Conservation (phyloP, 164 flowering plant genomes). For the Hamamelis virginiana region DNA sequence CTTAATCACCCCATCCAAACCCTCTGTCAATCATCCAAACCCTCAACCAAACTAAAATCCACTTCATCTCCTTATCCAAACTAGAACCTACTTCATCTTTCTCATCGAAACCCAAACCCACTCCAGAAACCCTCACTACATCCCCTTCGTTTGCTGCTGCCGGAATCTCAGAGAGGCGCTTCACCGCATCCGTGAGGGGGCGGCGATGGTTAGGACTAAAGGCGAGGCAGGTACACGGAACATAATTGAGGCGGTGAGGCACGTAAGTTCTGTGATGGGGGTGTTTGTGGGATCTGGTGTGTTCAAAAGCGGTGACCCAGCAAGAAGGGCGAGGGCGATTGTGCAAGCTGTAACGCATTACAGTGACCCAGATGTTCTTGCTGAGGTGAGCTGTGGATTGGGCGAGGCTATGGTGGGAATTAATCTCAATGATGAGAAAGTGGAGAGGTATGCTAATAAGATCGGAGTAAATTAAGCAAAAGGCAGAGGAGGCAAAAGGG, state of each 20-base stretch:
- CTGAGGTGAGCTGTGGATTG: slow-evolving; percentile 69
- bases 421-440: slow-evolving; percentile 58
- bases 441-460: slow-evolving; percentile 70
- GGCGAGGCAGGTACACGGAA: slow-evolving; percentile 82
- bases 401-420: slow-evolving; percentile 81
- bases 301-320: slow-evolving; percentile 73
- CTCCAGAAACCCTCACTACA: too few species aligned
- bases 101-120: too few species aligned
- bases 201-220: slow-evolving; percentile 74
- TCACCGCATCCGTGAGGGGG: slow-evolving; percentile 64
- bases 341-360: slow-evolving; percentile 79
- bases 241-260: slow-evolving; percentile 68
- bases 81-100: too few species aligned
- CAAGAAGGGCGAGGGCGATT: slow-evolving; percentile 56
- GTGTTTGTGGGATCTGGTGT: slow-evolving; percentile 77
- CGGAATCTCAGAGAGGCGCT: slow-evolving; percentile 68
- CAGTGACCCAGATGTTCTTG: slow-evolving; percentile 62
- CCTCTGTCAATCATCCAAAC: too few species aligned
- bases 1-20: too few species aligned
- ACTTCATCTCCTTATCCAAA: too few species aligned
- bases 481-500: neutral
- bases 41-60: too few species aligned
- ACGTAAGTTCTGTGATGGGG: slow-evolving; percentile 73
- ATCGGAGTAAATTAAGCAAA: slow-evolving; percentile 43
- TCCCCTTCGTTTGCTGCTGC: slow-evolving; percentile 81